Base-by-base conservation (phyloP, 257 asterid genomes). In the Salvia hispanica region DNA sequence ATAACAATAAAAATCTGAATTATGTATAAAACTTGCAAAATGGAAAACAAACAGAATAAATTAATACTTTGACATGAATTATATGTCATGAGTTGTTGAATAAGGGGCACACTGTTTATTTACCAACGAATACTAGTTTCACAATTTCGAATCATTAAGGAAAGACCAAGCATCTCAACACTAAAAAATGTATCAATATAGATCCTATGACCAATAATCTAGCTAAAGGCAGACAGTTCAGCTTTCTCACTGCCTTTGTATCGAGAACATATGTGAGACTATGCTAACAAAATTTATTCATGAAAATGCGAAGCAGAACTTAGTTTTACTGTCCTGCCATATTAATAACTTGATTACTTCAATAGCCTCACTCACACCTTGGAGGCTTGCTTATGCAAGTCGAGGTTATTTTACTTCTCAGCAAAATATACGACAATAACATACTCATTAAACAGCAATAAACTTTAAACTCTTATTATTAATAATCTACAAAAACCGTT, bases 201-300 rank as follows among this genome's bases (percentile, higher is more conserved):
- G 13, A 25, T 54, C 44, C 48, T 66, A 6, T 15, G 15, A 69
- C 60, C 33, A 70, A 59, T 7, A 47, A 59, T 60, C 21, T 18
- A 58, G 31, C 34, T 9, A 34, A n/a, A 33, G 13, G 14, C 39
- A 33, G 40, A 1, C 21, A 18, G 21, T 69, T 18, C 59, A 58
- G 66, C 40, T 15, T 58, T 57, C 4, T 14, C 12, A n/a, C 45
- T 14, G 21, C 56, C 15, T 7, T 5, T 11, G 31, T 8, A n/a
- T 48, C 16, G 9, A 34, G 36, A n/a, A 14, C 44, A 16, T 31
- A 47, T 48, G 9, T 1, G 12, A 33, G 46, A 33, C 14, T 47
- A 50, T 4, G n/a, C 16, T 18, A 18, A 18, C 21, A 18, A 18
- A 18, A 18, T 0, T 18, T 18, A 18, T 0, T 18, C 21, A 18